A percentile compares a stretch with the other conserved stretches of the same genome.
These are phyloP conservation scores for Endothia cerciana DNA, from an alignment of 2,329 filamentous ascomycete genomes.

Conservation along the genomic window DNA sequence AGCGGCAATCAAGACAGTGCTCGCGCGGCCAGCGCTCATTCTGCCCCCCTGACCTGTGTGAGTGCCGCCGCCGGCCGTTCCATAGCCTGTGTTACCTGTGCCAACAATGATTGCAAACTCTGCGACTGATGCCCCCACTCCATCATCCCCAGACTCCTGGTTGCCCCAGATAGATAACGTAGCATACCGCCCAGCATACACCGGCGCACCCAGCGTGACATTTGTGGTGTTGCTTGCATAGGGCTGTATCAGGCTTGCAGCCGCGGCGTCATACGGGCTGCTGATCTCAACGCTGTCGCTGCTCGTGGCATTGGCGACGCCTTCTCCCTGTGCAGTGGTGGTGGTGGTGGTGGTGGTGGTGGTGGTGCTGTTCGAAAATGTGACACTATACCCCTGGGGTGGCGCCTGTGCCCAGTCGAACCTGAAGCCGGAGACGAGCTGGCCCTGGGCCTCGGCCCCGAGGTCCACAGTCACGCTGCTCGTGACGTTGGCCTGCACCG, in stretches of 20 bases:
- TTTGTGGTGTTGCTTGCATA: constrained; percentile 29
- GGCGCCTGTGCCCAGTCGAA: constrained; percentile 29
- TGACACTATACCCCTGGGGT: constrained; percentile 20
- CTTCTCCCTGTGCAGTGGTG: background rate
- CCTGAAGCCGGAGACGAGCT: constrained; percentile 18
- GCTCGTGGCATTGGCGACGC: constrained; percentile 7
- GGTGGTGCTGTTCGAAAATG: constrained; percentile 16
- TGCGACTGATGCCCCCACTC: constrained; percentile 22
- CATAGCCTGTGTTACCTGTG: background rate
- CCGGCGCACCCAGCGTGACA: constrained; percentile 16
- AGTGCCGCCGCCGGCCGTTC: background rate
- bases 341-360: background rate
- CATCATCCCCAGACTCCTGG: constrained; percentile 22
- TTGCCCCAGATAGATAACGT: constrained; percentile 27
- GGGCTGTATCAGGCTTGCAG: constrained; percentile 4
- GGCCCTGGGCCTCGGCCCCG: constrained; percentile 12
- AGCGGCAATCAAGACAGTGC: background rate
- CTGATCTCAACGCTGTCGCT: constrained; percentile 23
- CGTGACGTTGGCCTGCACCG: constrained; percentile 21
- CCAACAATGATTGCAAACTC: constrained; percentile 26
- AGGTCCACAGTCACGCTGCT: constrained; percentile 25
- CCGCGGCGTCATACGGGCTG: constrained; percentile 10
- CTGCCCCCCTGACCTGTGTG: background rate
- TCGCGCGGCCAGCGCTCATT: background rate
- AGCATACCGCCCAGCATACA: constrained; percentile 25